phyloP scores from a whole-genome alignment of 202 grass and related monocot species.

The Elaeis oleifera region DNA sequence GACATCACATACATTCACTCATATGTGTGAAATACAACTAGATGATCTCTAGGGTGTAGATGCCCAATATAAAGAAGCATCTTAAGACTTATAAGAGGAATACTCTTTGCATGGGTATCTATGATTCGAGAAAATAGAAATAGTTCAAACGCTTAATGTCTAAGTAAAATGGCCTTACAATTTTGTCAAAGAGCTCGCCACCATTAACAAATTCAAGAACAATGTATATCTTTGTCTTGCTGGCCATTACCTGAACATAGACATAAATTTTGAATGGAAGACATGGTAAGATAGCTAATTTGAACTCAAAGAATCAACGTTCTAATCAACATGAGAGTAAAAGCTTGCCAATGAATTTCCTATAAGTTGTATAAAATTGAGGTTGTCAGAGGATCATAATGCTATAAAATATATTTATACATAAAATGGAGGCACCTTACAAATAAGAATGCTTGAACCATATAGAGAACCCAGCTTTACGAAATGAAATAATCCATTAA shows the following conservation, averaged over 20 bases:
- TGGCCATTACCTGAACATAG: slow-evolving; percentile 71
- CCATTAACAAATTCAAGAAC: slow-evolving; percentile 95
- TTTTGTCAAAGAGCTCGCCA: slow-evolving; percentile 95
- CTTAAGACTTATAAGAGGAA: not conserved
- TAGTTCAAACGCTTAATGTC: not conserved
- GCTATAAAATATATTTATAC: too few species aligned
- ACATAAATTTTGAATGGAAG: not conserved
- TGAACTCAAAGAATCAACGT: too few species aligned
- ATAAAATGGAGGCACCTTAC: too few species aligned
- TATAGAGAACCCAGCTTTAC: too few species aligned
- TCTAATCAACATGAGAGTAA: too few species aligned
- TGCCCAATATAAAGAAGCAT: not conserved
- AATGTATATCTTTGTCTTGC: slow-evolving; percentile 97
- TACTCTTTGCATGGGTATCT: not conserved
- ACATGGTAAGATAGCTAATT: too few species aligned
- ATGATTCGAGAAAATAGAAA: not conserved
- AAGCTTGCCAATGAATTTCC: too few species aligned
- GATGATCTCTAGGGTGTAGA: not conserved
- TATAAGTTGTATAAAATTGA: too few species aligned
- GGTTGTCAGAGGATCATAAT: too few species aligned
- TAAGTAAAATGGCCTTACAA: slow-evolving; percentile 40
- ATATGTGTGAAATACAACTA: slow-evolving; percentile 4
- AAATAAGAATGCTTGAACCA: too few species aligned
- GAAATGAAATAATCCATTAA: too few species aligned
- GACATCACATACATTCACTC: not conserved